Evolutionary conservation across 2,329 filamentous ascomycete genomes (phyloP).

Genomic region (Periglandula ipomoeae): DNA sequence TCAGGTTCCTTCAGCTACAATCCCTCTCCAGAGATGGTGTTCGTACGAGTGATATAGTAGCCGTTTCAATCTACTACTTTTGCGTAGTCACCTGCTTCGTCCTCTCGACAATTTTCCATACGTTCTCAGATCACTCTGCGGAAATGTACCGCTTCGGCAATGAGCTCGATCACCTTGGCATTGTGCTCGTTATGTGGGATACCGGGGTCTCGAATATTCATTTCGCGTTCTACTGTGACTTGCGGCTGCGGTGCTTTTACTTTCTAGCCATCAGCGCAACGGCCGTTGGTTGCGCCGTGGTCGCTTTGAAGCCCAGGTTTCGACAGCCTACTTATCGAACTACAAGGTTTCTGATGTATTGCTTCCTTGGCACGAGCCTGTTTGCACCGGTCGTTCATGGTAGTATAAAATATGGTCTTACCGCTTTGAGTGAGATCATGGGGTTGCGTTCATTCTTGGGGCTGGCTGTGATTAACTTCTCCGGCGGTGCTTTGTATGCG

Average conservation of each 20-base stretch:
- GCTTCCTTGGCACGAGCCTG: constrained; percentile 15
- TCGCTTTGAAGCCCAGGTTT: constrained; percentile 18
- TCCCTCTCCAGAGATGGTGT: constrained; percentile 7
- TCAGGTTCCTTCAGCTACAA: constrained; percentile 9
- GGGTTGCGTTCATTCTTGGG: constrained; percentile 17
- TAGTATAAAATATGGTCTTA: constrained; percentile 10
- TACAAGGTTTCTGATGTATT: constrained; percentile 15
- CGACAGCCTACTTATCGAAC: constrained; percentile 16
- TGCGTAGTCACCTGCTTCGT: constrained; percentile 18
- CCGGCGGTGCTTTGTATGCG: constrained; percentile 13
- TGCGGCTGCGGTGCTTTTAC: constrained; percentile 11
- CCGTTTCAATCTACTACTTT: constrained; percentile 15
- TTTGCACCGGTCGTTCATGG: constrained; percentile 18
- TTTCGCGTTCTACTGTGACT: constrained; percentile 18
- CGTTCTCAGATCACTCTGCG: constrained; percentile 21
- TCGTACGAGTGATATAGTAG: constrained; percentile 1
- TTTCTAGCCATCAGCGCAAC: constrained; percentile 13
- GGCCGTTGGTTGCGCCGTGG: constrained; percentile 16
- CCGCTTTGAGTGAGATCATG: constrained; percentile 14
- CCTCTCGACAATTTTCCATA: constrained; percentile 11
- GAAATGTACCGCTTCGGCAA: constrained; percentile 18
- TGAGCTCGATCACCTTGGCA: constrained; percentile 21
- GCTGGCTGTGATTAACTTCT: constrained; percentile 19
- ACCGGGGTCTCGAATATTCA: constrained; percentile 17
- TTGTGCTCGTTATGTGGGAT: constrained; percentile 10